These are phyloP conservation scores for Quillaja saponaria DNA, from an alignment of 306 rosid species.

Conservation along the genomic window DNA sequence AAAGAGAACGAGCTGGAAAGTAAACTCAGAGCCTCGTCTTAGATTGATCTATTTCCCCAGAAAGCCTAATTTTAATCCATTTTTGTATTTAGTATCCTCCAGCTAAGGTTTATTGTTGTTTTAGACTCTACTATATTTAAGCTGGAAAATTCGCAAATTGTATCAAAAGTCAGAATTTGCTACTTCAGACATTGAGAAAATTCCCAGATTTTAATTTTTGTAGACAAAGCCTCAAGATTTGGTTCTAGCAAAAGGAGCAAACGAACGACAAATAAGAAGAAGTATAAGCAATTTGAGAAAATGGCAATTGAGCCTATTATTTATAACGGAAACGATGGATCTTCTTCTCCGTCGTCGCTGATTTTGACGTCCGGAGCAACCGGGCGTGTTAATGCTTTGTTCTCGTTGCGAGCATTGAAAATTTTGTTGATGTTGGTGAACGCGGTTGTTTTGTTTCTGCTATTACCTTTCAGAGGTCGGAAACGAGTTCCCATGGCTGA, in stretches of 20 bases:
- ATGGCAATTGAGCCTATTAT: constrained; percentile 36
- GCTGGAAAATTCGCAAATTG: not conserved
- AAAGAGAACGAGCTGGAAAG: not conserved
- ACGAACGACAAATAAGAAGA: not conserved
- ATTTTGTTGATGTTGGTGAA: constrained; percentile 52
- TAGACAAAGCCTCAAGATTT: not conserved
- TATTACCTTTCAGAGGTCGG: constrained; percentile 69
- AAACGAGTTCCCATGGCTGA: constrained; percentile 37
- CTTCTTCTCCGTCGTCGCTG: constrained; percentile 27
- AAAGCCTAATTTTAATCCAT: too few species aligned
- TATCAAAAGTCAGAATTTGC: not conserved
- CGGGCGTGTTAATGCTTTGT: constrained; percentile 57
- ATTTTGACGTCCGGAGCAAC: constrained; percentile 74
- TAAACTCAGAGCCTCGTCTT: too few species aligned
- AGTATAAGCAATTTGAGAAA: not conserved
- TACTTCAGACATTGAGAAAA: not conserved
- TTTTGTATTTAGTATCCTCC: not conserved
- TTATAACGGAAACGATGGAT: constrained; percentile 25
- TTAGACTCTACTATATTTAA: not conserved
- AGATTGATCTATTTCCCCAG: too few species aligned
- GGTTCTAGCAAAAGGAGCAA: not conserved
- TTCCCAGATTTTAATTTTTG: not conserved
- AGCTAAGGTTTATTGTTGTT: not conserved
- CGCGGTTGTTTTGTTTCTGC: constrained; percentile 51
- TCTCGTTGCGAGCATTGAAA: constrained; percentile 55